Base-by-base conservation (phyloP, 768 basidiomycete genomes). In the Leucosporidium scottii region DNA sequence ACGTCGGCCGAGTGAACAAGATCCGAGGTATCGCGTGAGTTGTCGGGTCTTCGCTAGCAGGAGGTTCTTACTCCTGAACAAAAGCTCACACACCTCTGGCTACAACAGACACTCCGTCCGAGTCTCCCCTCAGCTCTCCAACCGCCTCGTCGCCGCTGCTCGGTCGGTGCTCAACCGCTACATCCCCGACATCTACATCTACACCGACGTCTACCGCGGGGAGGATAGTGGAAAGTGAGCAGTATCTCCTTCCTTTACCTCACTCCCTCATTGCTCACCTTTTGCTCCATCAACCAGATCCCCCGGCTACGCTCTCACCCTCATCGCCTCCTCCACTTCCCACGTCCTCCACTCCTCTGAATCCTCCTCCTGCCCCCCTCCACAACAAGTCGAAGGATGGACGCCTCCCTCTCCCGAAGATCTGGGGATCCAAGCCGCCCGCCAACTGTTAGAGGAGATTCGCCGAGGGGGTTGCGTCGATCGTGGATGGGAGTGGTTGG, bases 191-290 rank as follows among this genome's bases (percentile, higher is more conserved):
- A 93, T 97, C 34, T 97, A 98, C 79, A 85, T 99, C 49, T 94
- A 97, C 78, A 94, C 96, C 5, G 96, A 99, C 71, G 93, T 97
- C 28, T 98, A 96, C 80, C 94, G 96, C 77, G 93, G 93, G 10
- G 90, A 91, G 23, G 96, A 98, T 69, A 93, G 91, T 72, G 94
- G 94, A 78, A 97, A 92, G 93, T 93, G 73, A 69, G 92, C 62
- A n/a, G 30, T 48, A 31, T n/a, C 54, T 21, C 48, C 51, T 44
- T 44, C n/a, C 28, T 36, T 20, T 20, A 15, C 53, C 36, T 39
- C 39, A 61, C 50, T 10, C 34, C 10, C 34, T 10, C 20, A 8
- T 55, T 51, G 39, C 36, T 34, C 34, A 34, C 34, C 34, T 34
- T 15, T 13, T 15, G 39, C 39, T 44, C 47, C 36, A 39, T 62